Base-by-base conservation (phyloP, 345 rosid species). In the Conringia planisiliqua region DNA sequence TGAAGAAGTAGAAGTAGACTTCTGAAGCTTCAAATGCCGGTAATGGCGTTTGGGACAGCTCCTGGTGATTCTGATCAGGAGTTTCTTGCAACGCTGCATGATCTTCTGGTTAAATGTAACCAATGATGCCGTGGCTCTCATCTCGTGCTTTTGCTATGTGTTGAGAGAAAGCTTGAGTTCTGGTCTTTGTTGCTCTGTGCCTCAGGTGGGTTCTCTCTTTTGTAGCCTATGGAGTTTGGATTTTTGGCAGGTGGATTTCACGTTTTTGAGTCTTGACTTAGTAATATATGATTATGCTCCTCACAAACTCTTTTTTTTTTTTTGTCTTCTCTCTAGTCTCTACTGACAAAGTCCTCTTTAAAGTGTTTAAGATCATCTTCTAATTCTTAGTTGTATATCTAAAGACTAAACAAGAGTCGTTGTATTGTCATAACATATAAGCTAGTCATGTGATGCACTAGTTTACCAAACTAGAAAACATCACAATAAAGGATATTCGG, bases 81-180 rank as follows among this genome's bases (percentile, higher is more conserved):
- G 66, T 14, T 70, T 62, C 43, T 36, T 76, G 39, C 80, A 76
- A 6, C 30, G 52, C 11, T 0, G 71, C 40, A 48, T 10, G 48
- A 75, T 59, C 68, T 36, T 77, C 44, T 70, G 76, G 24, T 77
- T 62, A 47, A 77, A 64, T 33, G 58, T 62, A 52, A 69, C 26
- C 18, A 69, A 16, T 52, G 76, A 46, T 20, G 30, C 4, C 1
- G 75, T 56, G 60, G 51, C 60, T 70, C 66, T 77, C 80, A 77
- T 77, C 44, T 70, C 4, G 59, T 16, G 66, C 47, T 61, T 22
- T 18, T 29, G 50, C 1, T 24, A 9, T 38, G 44, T 57, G 14
- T 17, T 33, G 1, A 65, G 18, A 7, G 24, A 43, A 20, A 43
- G 47, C 52, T n/a, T n/a, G 56, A 55, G 27, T 55, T 72, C 13